Base-by-base conservation (phyloP, 352 stramenopile genomes). In the Albugo laibachii region DNA sequence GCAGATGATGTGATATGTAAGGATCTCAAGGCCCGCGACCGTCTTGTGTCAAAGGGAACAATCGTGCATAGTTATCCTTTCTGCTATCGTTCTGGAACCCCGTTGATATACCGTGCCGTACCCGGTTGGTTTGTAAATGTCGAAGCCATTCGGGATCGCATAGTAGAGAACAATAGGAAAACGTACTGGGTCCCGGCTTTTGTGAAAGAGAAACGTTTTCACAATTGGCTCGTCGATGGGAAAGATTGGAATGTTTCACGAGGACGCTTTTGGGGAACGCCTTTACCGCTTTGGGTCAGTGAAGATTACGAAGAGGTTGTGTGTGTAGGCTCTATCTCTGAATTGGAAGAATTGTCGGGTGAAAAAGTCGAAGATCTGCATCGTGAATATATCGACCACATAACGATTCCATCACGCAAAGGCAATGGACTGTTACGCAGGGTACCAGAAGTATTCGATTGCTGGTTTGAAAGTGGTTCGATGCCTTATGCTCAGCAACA, bases 401-500 rank as follows among this genome's bases (percentile, higher is more conserved):
- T 99, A 48, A 96, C 84, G 49, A 98, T 99, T 56, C 95, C 95
- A 11, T 97, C 84, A 13, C 96, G 96, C 63, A 53, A 86, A 54
- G 81, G 81, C 47, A 93, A 92, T 54, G 80, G 80, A 45, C 54
- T 80, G 36, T 63, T 95, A 14, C 74, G 73, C 34, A 80, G 83
- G 50, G 78, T 95, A 5, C 75, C 84, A 0, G 83, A 95, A 43
- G 88, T 97, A 11, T 98, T 99, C 66, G 94, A 99, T 70, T 99
- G 95, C 66, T 99, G 96, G 96, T 99, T 99, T 56, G 96, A 99
- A 65, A 97, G 80, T 41, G 96, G 96, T 5, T 97, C 82, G 27
- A 99, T 99, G 95, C 95, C 95, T 27, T 99, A 99, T 65, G 96
- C 96, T 12, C 95, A 99, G 65, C 80, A 96, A 59, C 95, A 99